Evolutionary conservation across 495 filamentous ascomycete genomes (phyloP).

Genomic region (Hypoxylon intermedium): DNA sequence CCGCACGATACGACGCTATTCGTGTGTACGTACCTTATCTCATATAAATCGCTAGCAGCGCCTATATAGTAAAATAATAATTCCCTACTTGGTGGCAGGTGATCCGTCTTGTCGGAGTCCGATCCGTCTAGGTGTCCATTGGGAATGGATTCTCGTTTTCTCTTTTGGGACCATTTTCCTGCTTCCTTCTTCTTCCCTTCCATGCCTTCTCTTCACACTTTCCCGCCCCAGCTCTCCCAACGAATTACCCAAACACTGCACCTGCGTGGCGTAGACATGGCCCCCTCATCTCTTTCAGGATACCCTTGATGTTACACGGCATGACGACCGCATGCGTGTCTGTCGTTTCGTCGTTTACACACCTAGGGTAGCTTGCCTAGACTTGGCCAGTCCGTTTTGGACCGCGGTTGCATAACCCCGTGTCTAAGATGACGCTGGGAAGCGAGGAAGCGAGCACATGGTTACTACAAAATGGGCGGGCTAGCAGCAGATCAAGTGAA

Average conservation of each 20-base stretch:
- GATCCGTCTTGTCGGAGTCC: slow-evolving; percentile 26
- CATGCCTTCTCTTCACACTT: slow-evolving; percentile 1
- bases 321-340: slow-evolving; percentile 33
- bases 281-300: slow-evolving; percentile 14
- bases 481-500: slow-evolving; percentile 17
- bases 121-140: slow-evolving; percentile 24
- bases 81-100: slow-evolving; percentile 8
- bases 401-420: slow-evolving; percentile 38
- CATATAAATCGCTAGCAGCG: slow-evolving; percentile 35
- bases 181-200: slow-evolving; percentile 21
- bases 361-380: slow-evolving; percentile 26
- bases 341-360: slow-evolving; percentile 37
- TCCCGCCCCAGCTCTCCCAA: slow-evolving; percentile 3
- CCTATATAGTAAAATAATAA: slow-evolving; percentile 27
- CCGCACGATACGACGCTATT: slow-evolving; percentile 29
- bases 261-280: slow-evolving; percentile 13
- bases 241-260: slow-evolving; percentile 14
- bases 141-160: slow-evolving; percentile 12
- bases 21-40: slow-evolving; percentile 16
- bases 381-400: slow-evolving; percentile 34
- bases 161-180: background rate
- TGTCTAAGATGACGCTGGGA: slow-evolving; percentile 39
- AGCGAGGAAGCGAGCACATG: slow-evolving; percentile 23
- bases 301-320: slow-evolving; percentile 41
- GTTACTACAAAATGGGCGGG: slow-evolving; percentile 10